Percentiles rank a stretch among this genome's conserved stretches.
phyloP scores from a whole-genome alignment of 2,329 filamentous ascomycete species.

The Colletotrichum caudatum region DNA sequence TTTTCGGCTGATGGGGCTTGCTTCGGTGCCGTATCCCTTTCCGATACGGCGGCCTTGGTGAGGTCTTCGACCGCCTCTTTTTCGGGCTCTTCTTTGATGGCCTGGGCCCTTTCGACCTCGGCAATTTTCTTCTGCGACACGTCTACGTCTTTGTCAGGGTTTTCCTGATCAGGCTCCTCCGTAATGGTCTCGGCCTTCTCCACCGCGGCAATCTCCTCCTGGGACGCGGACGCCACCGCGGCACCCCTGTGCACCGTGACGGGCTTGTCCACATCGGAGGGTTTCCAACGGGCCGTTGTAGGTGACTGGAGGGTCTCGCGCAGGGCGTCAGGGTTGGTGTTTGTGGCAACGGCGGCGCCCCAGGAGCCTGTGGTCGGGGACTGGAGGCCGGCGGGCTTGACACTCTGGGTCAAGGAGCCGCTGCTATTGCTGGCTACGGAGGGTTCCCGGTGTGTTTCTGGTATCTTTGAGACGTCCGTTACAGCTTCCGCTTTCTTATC shows the following conservation, averaged over 20 bases:
- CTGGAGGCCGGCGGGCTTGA: constrained; percentile 53
- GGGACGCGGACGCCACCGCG: constrained; percentile 49
- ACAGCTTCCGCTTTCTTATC: constrained; percentile 33
- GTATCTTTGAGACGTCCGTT: constrained; percentile 6
- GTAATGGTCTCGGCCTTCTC: constrained; percentile 56
- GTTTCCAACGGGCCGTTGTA: constrained; percentile 57
- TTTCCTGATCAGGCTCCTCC: constrained; percentile 50
- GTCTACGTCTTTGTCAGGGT: constrained; percentile 45
- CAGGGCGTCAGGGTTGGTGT: constrained; percentile 43
- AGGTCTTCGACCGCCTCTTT: constrained; percentile 49
- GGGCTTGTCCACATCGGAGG: constrained; percentile 44
- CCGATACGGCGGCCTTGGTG: constrained; percentile 23
- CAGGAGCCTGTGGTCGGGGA: constrained; percentile 60
- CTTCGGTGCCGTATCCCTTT: constrained; percentile 42
- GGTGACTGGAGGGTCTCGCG: constrained; percentile 57
- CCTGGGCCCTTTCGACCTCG: constrained; percentile 47
- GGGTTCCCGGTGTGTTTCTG: constrained; percentile 32
- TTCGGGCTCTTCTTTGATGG: constrained; percentile 48
- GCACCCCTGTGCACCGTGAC: constrained; percentile 51
- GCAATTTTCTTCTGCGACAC: constrained; percentile 44
- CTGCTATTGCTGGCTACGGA: constrained; percentile 24
- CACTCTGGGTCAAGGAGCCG: constrained; percentile 19
- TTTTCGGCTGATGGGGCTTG: constrained; percentile 46
- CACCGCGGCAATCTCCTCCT: constrained; percentile 55
- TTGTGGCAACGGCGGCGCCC: constrained; percentile 47